Conservation (phyloP, 2,329 filamentous ascomycete genomes). For the Periconia sp. region DNA sequence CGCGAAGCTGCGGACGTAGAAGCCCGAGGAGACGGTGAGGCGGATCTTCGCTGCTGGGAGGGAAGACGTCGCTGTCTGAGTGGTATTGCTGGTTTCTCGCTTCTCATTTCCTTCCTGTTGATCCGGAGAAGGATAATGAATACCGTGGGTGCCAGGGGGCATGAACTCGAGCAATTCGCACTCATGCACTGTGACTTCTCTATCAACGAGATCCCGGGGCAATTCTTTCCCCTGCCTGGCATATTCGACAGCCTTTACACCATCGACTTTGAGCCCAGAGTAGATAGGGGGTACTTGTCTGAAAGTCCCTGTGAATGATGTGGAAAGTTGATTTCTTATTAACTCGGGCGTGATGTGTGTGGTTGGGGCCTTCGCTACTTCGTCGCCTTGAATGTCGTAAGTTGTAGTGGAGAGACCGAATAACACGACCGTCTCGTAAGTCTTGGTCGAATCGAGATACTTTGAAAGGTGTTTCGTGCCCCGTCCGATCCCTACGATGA, state of each 20-base stretch:
- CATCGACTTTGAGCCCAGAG: constrained; percentile 33
- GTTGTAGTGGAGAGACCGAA: constrained; percentile 35
- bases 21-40: constrained; percentile 31
- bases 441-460: constrained; percentile 31
- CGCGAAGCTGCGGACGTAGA: constrained; percentile 38
- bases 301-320: constrained; percentile 24
- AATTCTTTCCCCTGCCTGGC: constrained; percentile 24
- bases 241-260: constrained; percentile 34
- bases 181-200: constrained; percentile 31
- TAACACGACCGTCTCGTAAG: constrained; percentile 29
- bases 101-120: neutral
- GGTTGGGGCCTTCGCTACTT: constrained; percentile 13
- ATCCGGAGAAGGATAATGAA: constrained; percentile 12
- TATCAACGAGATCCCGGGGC: constrained; percentile 25
- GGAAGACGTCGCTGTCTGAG: too few species aligned
- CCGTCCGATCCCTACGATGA: constrained; percentile 33
- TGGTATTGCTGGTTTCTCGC: neutral
- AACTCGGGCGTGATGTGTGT: constrained; percentile 21
- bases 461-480: constrained; percentile 31
- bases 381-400: constrained; percentile 27
- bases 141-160: constrained; percentile 19
- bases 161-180: constrained; percentile 31
- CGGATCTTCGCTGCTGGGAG: constrained; percentile 22
- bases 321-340: constrained; percentile 18
- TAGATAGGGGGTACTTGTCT: constrained; percentile 30